Base-by-base conservation (phyloP, 192 early-diverging fungal genomes). In the Mycoemilia scoparia region DNA sequence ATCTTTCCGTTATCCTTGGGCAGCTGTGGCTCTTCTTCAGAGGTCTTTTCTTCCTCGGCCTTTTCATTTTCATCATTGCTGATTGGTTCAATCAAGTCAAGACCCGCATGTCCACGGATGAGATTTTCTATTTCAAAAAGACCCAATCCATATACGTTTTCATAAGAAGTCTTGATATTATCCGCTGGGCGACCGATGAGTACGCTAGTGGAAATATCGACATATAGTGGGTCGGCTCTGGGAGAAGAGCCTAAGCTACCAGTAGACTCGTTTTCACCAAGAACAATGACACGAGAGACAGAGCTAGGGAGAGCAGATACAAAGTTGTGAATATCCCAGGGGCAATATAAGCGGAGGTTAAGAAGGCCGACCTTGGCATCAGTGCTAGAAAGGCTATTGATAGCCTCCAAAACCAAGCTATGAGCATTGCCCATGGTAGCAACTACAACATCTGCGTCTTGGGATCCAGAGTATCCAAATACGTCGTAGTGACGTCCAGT, bases 401-500 rank as follows among this genome's bases (percentile, higher is more conserved):
- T 66, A 15, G 74, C 64, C 11, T 63, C 29, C 32, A 70, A 47
- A 25, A 70, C 65, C 27, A 60, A 41, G 21, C 34, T 32, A 12
- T 69, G 57, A 16, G 64, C 63, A 19, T 73, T 57, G 14, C 85
- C 85, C 20, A 87, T 58, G 10, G 80, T 57, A 0, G 90, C 77
- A 38, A 92, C 63, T 13, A 93, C 78, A 7, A 70, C 69, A 45
- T 82, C 73, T 5, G 91, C 75, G 45, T 66, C 45, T 5, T 47
- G 20, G 26, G 65, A 52, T 24, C 91, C 91, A 46, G 54, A 42
- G 63, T 93, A 96, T 54, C 85, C 85, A 60, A 91, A 79, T 13
- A 68, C 53, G 34, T 68, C 46, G 64, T 88, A 90, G 3, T 55
- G 41, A 34, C 66, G 63, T 12, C 78, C 77, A 14, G 70, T 56